Base-by-base conservation (phyloP, 2,329 filamentous ascomycete genomes). In the Rhynchosporium graminicola region DNA sequence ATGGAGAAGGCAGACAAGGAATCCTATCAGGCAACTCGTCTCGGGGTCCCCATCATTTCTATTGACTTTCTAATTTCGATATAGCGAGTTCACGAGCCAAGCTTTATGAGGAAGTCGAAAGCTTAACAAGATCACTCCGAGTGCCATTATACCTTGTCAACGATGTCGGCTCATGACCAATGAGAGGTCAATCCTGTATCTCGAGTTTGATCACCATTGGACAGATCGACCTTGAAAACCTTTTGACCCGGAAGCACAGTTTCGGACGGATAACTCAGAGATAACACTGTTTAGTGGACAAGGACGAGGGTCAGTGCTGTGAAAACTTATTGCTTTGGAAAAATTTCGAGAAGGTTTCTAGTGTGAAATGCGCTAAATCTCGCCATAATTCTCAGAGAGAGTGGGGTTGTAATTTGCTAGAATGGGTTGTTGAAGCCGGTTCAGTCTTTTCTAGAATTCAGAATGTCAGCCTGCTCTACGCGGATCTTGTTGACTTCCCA, bases 291-390 rank as follows among this genome's bases (percentile, higher is more conserved):
- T 26, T 52, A 3, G 33, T 52, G 31, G 15, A 33, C 28, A 38
- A 33, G n/a, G 36, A 52, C 31, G 15, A 20, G 50, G 31, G 1
- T n/a, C 31, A 20, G 33, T 29, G 56, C 28, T n/a, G 31, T 13
- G 47, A 59, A 50, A 31, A 59, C 42, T 48, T 13, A 46, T 29
- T 36, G n/a, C 38, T 50, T 50, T n/a, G 42, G 56, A 38, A 20
- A 59, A 38, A 31, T 36, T 42, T 38, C 29, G 15, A 26, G 43
- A 20, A 50, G 40, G 9, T 59, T 50, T 59, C n/a, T 33, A 20
- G 20, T 20, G 20, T 26, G 47, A 33, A 33, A 4, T 59, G 15
- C 20, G 31, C 26, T 38, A 38, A 38, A 15, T 20, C 33, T 50
- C 43, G 31, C 40, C 56, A 58, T 58, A 20, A 20, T 1, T 20